Evolutionary conservation across 2,329 filamentous ascomycete species (phyloP).

Genomic region (Sporothrix dimorphospora): DNA sequence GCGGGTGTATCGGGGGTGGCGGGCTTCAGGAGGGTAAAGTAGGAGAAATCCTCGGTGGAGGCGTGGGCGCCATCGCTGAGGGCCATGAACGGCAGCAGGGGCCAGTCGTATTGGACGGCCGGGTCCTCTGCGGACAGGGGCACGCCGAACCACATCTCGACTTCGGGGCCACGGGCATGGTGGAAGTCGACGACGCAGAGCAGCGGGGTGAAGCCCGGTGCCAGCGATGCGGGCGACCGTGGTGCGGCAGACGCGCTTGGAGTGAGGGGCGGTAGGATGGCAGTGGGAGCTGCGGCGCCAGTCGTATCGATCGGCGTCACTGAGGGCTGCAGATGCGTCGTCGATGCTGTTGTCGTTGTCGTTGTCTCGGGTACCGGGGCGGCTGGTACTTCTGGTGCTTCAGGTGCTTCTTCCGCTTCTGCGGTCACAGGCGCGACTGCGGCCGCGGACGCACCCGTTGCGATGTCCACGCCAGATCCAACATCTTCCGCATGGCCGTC

Average conservation of each 20-base stretch:
- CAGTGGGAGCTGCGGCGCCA: neutral
- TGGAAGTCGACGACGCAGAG: slow-evolving; percentile 84
- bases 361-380: neutral
- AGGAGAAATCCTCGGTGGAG: slow-evolving; percentile 96
- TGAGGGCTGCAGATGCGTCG: neutral
- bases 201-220: slow-evolving; percentile 61
- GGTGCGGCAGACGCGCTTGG: neutral
- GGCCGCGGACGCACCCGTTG: neutral
- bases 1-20: slow-evolving; percentile 55
- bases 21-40: slow-evolving; percentile 85
- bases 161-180: slow-evolving; percentile 85
- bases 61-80: slow-evolving; percentile 93
- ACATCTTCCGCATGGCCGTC: neutral
- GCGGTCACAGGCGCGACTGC: neutral
- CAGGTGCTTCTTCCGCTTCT: neutral
- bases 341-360: neutral
- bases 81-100: slow-evolving; percentile 92
- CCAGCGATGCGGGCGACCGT: slow-evolving; percentile 25
- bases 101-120: slow-evolving; percentile 84
- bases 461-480: neutral
- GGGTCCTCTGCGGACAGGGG: slow-evolving; percentile 74
- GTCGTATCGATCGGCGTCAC: slow-evolving; percentile 25
- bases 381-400: neutral
- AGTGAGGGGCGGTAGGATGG: slow-evolving; percentile 1
- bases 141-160: slow-evolving; percentile 84